A percentile compares a stretch with the other conserved stretches of the same genome.
These are phyloP conservation scores for Gentiana dahurica DNA, from an alignment of 257 asterid genomes.

Conservation along the genomic window DNA sequence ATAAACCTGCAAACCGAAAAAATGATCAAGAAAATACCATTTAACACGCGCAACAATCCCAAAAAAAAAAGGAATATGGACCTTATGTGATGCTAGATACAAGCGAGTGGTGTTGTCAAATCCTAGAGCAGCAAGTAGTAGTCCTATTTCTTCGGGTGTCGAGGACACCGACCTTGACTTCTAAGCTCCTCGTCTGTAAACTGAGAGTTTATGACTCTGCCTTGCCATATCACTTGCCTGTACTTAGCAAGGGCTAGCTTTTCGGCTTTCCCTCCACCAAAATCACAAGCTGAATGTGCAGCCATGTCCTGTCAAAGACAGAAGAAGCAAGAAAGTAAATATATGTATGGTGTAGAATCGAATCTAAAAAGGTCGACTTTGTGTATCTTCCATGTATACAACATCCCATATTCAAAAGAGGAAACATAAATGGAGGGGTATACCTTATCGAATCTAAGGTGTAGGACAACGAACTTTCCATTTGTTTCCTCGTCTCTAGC, in stretches of 20 bases:
- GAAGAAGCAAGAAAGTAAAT: too few species aligned
- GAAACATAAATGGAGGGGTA: neutral
- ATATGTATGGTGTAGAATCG: too few species aligned
- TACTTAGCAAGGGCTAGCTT: conserved; percentile 92
- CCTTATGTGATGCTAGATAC: conserved; percentile 97
- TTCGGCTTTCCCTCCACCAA: conserved; percentile 98
- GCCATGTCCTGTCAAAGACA: conserved; percentile 79
- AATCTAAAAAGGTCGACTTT: neutral
- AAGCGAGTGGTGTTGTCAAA: conserved; percentile 83
- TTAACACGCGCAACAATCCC: neutral
- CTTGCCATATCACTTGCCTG: conserved; percentile 94
- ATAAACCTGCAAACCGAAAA: conserved; percentile 45
- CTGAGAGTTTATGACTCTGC: conserved; percentile 90
- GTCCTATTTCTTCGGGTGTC: conserved; percentile 98
- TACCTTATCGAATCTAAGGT: conserved; percentile 98
- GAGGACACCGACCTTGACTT: conserved; percentile 91
- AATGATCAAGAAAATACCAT: neutral
- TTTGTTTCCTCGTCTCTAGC: conserved; percentile 28
- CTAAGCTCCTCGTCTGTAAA: conserved; percentile 96
- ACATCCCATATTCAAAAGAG: neutral
- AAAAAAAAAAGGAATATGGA: conserved; percentile 6
- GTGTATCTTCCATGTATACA: neutral
- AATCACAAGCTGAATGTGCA: conserved; percentile 99
- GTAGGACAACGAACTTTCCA: conserved; percentile 81
- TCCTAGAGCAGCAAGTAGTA: conserved; percentile 92